Base-by-base conservation (phyloP, 257 asterid species). In the Perilla frutescens region DNA sequence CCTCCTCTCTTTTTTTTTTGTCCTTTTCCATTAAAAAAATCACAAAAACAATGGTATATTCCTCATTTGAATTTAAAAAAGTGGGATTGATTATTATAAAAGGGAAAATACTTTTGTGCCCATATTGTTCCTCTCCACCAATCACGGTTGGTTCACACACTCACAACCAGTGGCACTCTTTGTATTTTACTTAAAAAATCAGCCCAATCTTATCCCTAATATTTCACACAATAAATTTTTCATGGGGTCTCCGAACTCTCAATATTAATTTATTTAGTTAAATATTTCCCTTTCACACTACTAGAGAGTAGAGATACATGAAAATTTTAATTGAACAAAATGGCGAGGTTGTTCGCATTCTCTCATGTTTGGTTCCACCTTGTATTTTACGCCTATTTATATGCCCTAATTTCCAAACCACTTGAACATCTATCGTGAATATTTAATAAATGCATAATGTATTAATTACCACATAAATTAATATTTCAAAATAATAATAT, bases 111-210 rank as follows among this genome's bases (percentile, higher is more conserved):
- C 62, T 75, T 64, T 48, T 66, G 12, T 58, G 14, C 36, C 62
- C 53, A 66, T 75, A 26, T 49, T 68, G 80, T 61, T 68, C 47
- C 65, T 32, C 31, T 61, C 71, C 75, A 68, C 66, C 65, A 58
- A 67, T 75, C 70, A 74, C 65, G 68, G 43, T 32, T 57, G 26
- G 1, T 20, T 20, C 26, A 20, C 62, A 74, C 79, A n/a, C 43
- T 29, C 79, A 54, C 79, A 58, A 66, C 74, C 48, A 48, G 37
- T 58, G 74, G 70, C 63, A 50, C 10, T 40, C 26, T 45, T 36
- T 49, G 57, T 58, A 57, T 57, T 75, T 67, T 57, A 13, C 47
- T 66, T 3, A 1, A 64, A 64, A 74, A 44, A 29, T 37, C 4
- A 36, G 73, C 45, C 68, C 32, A 3, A 67, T 67, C 40, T 49